Base-by-base conservation (phyloP, 768 basidiomycete species). In the Tricholoma sp. region DNA sequence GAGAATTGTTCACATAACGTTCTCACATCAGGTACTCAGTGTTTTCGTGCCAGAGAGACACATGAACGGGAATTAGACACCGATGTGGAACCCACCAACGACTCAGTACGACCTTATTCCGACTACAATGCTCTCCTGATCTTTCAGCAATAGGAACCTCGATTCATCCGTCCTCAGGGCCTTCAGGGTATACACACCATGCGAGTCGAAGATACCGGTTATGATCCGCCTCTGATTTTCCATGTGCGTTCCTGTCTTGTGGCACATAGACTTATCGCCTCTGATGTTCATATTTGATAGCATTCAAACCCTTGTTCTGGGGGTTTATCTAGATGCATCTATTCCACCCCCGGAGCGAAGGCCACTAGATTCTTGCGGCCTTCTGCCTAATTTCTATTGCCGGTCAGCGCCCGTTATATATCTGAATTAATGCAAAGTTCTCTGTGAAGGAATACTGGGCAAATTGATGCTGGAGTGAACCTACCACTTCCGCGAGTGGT, bases 381-480 rank as follows among this genome's bases (percentile, higher is more conserved):
- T 6, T 73, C 72, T 5, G 56, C 63, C 3, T 69, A 75, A 12
- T 76, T 77, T 61, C 49, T 78, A 6, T 55, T 76, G 12, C 72
- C 73, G n/a, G 74, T 74, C 29, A 56, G 72, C 59, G 8, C 27
- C 63, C 57, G 35, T 37, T 19, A 29, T 16, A 37, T 46, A 41
- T 50, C 50, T 41, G 34, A 18, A 37, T 47, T 50, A 50, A 14
- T 14, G 4, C 8, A 9, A 34, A 34, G 10, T 34, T 14, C 10
- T 34, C 34, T 10, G 4, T 10, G 34, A 34, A 11, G 10, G 34
- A 11, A 9, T 11, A 27, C 3, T 5, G 34, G 66, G 65, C 5
- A 73, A 71, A 54, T 87, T 84, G 86, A 78, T 19, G 7, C 39
- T 41, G 85, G 32, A n/a, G n/a, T n/a, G n/a, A n/a, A n/a, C n/a